These are phyloP conservation scores for Ceratocystis lukuohia DNA, from an alignment of 2,329 filamentous ascomycete genomes.

Conservation along the genomic window DNA sequence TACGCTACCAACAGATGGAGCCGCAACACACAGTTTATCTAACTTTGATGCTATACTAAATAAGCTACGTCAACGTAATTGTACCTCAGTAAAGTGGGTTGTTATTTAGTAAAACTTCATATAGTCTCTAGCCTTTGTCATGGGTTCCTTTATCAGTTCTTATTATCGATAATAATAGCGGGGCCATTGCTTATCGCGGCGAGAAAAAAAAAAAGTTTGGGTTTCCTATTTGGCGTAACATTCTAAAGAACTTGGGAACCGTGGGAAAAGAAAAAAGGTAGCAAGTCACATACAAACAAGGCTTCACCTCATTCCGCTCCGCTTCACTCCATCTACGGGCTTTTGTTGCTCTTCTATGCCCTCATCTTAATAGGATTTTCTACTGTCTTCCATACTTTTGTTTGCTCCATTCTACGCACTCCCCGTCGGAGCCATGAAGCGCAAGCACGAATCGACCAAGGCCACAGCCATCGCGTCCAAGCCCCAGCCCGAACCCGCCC, in stretches of 20 bases:
- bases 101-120: not conserved
- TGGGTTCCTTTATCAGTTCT: too few species aligned
- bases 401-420: not conserved
- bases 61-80: not conserved
- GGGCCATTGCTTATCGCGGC: conserved; percentile 20
- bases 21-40: not conserved
- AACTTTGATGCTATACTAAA: not conserved
- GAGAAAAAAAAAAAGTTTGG: conserved; percentile 15
- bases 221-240: not conserved
- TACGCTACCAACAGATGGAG: not conserved
- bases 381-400: conserved; percentile 19
- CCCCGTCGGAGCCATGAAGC: conserved; percentile 35
- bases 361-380: conserved; percentile 19
- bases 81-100: not conserved
- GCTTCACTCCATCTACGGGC: not conserved
- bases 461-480: not conserved
- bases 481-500: not conserved
- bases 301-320: not conserved
- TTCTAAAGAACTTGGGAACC: not conserved
- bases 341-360: not conserved
- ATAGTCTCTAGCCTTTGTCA: too few species aligned
- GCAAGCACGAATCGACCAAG: conserved; percentile 46
- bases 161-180: conserved; percentile 19
- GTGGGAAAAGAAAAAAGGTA: not conserved
- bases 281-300: not conserved